A percentile compares a stretch with the other conserved stretches of the same genome.
These are phyloP conservation scores for Neonectria coccinea DNA, from an alignment of 2,329 filamentous ascomycete species.

Conservation along the genomic window DNA sequence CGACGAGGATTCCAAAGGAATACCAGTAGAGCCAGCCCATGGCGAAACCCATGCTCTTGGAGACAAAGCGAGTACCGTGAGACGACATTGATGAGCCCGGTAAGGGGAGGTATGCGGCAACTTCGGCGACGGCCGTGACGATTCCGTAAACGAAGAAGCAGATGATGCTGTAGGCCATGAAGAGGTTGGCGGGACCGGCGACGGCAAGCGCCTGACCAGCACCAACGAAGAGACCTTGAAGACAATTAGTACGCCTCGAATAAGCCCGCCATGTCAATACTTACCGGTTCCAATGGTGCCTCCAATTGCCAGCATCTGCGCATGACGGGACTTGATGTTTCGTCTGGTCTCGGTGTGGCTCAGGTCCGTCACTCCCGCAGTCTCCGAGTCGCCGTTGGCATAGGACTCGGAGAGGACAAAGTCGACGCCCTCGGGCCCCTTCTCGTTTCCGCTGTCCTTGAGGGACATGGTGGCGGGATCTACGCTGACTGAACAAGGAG, in stretches of 20 bases:
- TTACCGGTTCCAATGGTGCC: slow-evolving; percentile 22
- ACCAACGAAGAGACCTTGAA: slow-evolving; percentile 17
- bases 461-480: slow-evolving; percentile 8
- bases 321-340: slow-evolving; percentile 26
- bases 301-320: slow-evolving; percentile 26
- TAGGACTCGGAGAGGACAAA: slow-evolving; percentile 2
- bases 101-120: slow-evolving; percentile 21
- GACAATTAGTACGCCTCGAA: too few species aligned
- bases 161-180: slow-evolving; percentile 22
- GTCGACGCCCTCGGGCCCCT: neutral
- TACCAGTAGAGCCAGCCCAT: slow-evolving; percentile 31
- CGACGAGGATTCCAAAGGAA: slow-evolving; percentile 25
- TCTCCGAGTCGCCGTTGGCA: slow-evolving; percentile 13
- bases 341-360: slow-evolving; percentile 17
- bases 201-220: slow-evolving; percentile 19
- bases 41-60: slow-evolving; percentile 21
- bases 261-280: too few species aligned
- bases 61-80: slow-evolving; percentile 20
- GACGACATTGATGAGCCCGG: slow-evolving; percentile 24
- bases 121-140: slow-evolving; percentile 20
- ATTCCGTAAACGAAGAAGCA: slow-evolving; percentile 28
- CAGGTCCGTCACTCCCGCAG: slow-evolving; percentile 10
- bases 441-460: slow-evolving; percentile 15
- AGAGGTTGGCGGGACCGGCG: slow-evolving; percentile 11
- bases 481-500: neutral